These are phyloP conservation scores for Mucor sp. DNA, from an alignment of 371 early-diverging fungal species.

Conservation along the genomic window DNA sequence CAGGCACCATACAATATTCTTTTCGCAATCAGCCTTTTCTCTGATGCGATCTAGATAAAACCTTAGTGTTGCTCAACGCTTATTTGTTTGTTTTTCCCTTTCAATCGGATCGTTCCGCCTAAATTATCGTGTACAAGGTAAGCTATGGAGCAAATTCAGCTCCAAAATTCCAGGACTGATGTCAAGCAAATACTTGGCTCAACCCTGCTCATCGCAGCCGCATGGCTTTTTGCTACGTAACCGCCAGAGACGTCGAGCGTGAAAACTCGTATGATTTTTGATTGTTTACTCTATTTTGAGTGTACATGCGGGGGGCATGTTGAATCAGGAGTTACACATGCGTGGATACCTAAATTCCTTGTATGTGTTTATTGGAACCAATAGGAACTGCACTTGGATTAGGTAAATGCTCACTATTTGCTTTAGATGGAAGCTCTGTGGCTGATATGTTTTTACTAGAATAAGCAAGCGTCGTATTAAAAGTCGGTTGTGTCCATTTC, in stretches of 20 bases:
- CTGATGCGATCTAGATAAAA: neutral
- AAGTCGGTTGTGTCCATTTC: neutral
- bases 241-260: neutral
- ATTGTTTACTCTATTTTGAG: neutral
- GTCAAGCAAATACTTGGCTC: neutral
- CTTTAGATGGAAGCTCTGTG: neutral
- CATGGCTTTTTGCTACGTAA: neutral
- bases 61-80: neutral
- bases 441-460: slow-evolving; percentile 3
- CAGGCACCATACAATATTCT: neutral
- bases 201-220: neutral
- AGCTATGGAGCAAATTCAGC: neutral
- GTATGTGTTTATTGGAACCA: slow-evolving; percentile 2
- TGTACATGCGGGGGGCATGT: neutral
- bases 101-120: neutral
- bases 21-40: neutral
- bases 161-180: neutral
- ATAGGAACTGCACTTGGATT: neutral
- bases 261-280: neutral
- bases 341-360: neutral
- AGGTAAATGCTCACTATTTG: neutral
- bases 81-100: neutral
- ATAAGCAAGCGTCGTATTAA: neutral
- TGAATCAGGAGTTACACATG: neutral
- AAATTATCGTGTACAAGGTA: neutral